phyloP scores from a whole-genome alignment of 2,329 filamentous ascomycete genomes.

The Ilyonectria destructans region DNA sequence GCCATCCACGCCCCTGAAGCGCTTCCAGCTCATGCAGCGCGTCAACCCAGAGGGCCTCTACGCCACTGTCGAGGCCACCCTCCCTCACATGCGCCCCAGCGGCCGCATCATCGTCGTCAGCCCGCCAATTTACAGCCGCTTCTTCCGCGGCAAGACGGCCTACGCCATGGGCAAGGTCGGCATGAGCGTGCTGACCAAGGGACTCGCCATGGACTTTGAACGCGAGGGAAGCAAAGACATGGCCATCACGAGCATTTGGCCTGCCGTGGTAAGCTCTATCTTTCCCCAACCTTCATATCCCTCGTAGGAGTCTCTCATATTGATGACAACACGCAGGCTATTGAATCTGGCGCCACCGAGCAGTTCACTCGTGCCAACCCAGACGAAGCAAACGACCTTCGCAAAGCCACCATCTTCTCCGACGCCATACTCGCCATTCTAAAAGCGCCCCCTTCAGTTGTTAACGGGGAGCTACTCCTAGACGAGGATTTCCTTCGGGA shows the following conservation, averaged over 20 bases:
- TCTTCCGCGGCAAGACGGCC: constrained; percentile 88
- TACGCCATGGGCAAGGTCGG: constrained; percentile 86
- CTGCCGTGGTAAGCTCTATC: constrained; percentile 73
- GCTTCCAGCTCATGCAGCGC: constrained; percentile 85
- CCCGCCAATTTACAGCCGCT: constrained; percentile 88
- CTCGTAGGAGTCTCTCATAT: constrained; percentile 1
- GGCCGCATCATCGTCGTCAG: constrained; percentile 84
- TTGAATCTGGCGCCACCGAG: constrained; percentile 83
- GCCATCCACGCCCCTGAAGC: constrained; percentile 79
- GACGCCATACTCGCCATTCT: constrained; percentile 85
- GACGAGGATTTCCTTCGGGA: constrained; percentile 87
- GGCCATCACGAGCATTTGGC: constrained; percentile 89
- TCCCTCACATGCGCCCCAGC: constrained; percentile 75
- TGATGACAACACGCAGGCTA: constrained; percentile 59
- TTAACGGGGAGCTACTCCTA: constrained; percentile 82
- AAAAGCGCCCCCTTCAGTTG: constrained; percentile 67
- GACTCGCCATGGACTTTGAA: constrained; percentile 85
- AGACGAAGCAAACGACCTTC: constrained; percentile 70
- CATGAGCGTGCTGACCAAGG: constrained; percentile 88
- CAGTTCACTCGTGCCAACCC: constrained; percentile 63
- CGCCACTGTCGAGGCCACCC: constrained; percentile 76
- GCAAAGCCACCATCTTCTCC: constrained; percentile 82
- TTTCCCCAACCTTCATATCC: neutral
- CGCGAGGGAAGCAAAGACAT: constrained; percentile 77
- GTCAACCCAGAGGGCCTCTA: constrained; percentile 86